Conservation (phyloP, 768 basidiomycete species). For the Russula sp. region DNA sequence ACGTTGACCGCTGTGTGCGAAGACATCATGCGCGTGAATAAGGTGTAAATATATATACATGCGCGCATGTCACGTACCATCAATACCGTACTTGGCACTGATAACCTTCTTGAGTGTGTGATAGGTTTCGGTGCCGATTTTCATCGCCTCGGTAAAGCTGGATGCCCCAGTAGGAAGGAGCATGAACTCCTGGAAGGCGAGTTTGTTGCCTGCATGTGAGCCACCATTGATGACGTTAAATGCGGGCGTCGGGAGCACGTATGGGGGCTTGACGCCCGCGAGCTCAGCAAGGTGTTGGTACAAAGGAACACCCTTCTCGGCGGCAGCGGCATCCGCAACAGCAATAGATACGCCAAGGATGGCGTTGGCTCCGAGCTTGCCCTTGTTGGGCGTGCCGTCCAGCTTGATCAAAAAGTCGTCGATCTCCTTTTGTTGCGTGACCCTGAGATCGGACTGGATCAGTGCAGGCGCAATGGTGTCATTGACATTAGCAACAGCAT, state of each 20-base stretch:
- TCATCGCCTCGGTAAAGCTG: slow-evolving; percentile 94
- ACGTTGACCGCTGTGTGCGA: slow-evolving; percentile 83
- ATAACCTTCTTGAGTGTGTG: slow-evolving; percentile 99
- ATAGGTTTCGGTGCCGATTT: slow-evolving; percentile 97
- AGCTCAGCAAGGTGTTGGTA: slow-evolving; percentile 96
- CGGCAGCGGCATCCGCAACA: slow-evolving; percentile 87
- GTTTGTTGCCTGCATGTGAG: slow-evolving; percentile 98
- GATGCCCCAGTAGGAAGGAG: slow-evolving; percentile 90
- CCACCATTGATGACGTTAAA: slow-evolving; percentile 99
- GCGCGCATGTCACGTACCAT: slow-evolving; percentile 51
- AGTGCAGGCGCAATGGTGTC: slow-evolving; percentile 81
- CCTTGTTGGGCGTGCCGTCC: slow-evolving; percentile 97
- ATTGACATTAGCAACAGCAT: slow-evolving; percentile 95
- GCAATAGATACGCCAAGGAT: slow-evolving; percentile 99
- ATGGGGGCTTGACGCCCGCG: slow-evolving; percentile 92
- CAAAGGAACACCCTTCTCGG: slow-evolving; percentile 90
- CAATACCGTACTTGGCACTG: slow-evolving; percentile 97
- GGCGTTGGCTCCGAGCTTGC: slow-evolving; percentile 97
- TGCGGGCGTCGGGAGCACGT: slow-evolving; percentile 83
- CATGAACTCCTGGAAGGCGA: slow-evolving; percentile 99
- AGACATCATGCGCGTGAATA: slow-evolving; percentile 17
- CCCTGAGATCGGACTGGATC: slow-evolving; percentile 75
- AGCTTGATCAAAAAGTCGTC: slow-evolving; percentile 98
- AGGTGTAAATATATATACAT: slow-evolving; percentile 12
- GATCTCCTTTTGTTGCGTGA: slow-evolving; percentile 90